phyloP scores from a whole-genome alignment of 2,329 filamentous ascomycete genomes.

The Epicoccum sorghinum region DNA sequence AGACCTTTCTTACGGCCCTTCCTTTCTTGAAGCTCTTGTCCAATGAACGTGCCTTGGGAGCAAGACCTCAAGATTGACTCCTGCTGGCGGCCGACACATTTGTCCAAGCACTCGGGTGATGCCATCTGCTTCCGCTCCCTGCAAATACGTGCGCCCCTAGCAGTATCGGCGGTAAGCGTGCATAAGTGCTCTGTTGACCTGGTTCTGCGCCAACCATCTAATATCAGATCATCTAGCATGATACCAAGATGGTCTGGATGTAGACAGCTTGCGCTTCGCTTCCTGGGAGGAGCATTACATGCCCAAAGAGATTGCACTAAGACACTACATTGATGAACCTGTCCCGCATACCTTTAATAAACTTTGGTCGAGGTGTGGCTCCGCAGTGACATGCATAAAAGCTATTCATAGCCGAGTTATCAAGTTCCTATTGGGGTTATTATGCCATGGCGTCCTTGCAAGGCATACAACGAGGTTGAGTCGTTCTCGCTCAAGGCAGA shows the following conservation, averaged over 20 bases:
- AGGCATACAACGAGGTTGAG: not conserved
- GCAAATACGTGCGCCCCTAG: not conserved
- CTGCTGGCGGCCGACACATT: not conserved
- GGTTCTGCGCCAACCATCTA: not conserved
- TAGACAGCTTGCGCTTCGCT: not conserved
- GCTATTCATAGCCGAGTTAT: not conserved
- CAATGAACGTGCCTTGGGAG: not conserved
- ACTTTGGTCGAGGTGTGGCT: not conserved
- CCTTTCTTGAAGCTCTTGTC: not conserved
- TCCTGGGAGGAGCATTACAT: not conserved
- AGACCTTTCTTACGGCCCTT: conserved; percentile 3
- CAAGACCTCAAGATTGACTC: not conserved
- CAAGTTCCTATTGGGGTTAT: not conserved
- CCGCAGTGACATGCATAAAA: not conserved
- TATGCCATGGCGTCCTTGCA: not conserved
- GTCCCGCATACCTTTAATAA: not conserved
- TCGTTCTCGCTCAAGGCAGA: not conserved
- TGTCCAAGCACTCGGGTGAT: not conserved
- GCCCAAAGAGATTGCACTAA: not conserved
- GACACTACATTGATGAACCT: not conserved
- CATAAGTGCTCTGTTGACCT: not conserved
- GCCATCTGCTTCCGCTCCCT: not conserved
- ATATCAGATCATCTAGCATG: not conserved
- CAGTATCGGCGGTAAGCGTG: not conserved
- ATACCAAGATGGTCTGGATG: not conserved